Percentiles rank a stretch among this genome's conserved stretches.
Evolutionary conservation across 495 filamentous ascomycete genomes (phyloP).

Genomic region (Neurospora discreta): DNA sequence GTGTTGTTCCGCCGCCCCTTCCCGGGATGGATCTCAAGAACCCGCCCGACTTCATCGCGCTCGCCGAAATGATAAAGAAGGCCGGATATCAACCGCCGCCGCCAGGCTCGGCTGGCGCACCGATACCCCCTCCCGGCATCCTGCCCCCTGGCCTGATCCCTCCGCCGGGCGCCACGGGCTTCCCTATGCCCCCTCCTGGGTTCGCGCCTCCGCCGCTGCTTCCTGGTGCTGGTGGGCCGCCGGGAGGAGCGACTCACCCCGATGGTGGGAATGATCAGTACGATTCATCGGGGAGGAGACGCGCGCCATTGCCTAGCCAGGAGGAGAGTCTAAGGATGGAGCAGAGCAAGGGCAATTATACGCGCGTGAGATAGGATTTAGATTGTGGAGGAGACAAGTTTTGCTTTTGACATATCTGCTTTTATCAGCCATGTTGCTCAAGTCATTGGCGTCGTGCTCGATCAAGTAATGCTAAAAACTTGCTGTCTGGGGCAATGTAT

Average conservation of each 20-base stretch:
- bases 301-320: slow-evolving; percentile 68
- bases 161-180: slow-evolving; percentile 34
- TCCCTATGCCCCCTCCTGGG: slow-evolving; percentile 26
- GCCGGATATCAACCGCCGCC: slow-evolving; percentile 40
- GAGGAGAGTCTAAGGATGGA: slow-evolving; percentile 70
- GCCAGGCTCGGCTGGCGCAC: slow-evolving; percentile 7
- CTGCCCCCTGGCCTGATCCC: slow-evolving; percentile 42
- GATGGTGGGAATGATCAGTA: background rate
- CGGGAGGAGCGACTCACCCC: background rate
- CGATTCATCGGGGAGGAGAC: slow-evolving; percentile 26
- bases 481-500: background rate
- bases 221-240: slow-evolving; percentile 20
- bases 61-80: slow-evolving; percentile 52
- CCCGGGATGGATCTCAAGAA: slow-evolving; percentile 44
- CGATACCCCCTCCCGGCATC: slow-evolving; percentile 30
- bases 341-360: slow-evolving; percentile 56
- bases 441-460: background rate
- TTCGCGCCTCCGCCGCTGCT: slow-evolving; percentile 27
- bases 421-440: background rate
- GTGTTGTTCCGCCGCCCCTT: slow-evolving; percentile 37
- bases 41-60: slow-evolving; percentile 55
- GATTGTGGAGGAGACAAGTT: background rate
- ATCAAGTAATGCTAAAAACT: background rate
- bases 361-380: slow-evolving; percentile 32
- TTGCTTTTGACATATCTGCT: background rate